Base-by-base conservation (phyloP, 2,329 filamentous ascomycete genomes). In the Trichophyton benhamiae region DNA sequence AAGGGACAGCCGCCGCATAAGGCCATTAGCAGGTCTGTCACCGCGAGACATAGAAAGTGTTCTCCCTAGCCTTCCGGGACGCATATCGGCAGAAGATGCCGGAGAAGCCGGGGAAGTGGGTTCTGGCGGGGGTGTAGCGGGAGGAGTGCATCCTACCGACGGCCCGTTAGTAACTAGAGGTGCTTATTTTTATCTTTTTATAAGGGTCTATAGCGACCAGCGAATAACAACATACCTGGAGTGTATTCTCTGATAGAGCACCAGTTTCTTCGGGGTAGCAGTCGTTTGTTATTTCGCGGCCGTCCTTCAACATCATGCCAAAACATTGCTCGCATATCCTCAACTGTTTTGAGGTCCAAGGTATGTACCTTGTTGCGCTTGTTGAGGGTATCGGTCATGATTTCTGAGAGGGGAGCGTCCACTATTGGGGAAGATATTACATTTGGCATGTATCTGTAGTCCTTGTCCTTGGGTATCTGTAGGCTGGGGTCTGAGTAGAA, bases 361-460 rank as follows among this genome's bases (percentile, higher is more conserved):
- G 85, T 82, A 67, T 86, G 83, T 27, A 84, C 73, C 63, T 83
- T 96, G 78, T 96, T 96, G 30, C 94, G 84, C 77, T 88, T 94
- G 77, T 97, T 96, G 63, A 99, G 81, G 59, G 95, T 83, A 72
- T 99, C 92, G 3, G 90, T 90, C 78, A 97, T 82, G 69, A 95
- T 79, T 59, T 94, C 88, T 0, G 91, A 87, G 17, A 91, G 89
- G 3, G 95, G 94, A 13, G 87, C 86, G 71, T 99, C 96, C 68
- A 88, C 92, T 70, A 99, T 97, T 11, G 91, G 91, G 0, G 91
- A 96, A 0, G 91, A 95, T 66, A 97, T 85, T 63, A 99, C 77
- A 68, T 99, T 99, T 3, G 91, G 89, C 87, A 99, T 99, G 72
- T 99, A 99, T 64, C 94, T 83, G 69, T 94, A 91, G 72, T 99